phyloP scores from a whole-genome alignment of 176 grass and related monocot species.

The Lolium rigidum region DNA sequence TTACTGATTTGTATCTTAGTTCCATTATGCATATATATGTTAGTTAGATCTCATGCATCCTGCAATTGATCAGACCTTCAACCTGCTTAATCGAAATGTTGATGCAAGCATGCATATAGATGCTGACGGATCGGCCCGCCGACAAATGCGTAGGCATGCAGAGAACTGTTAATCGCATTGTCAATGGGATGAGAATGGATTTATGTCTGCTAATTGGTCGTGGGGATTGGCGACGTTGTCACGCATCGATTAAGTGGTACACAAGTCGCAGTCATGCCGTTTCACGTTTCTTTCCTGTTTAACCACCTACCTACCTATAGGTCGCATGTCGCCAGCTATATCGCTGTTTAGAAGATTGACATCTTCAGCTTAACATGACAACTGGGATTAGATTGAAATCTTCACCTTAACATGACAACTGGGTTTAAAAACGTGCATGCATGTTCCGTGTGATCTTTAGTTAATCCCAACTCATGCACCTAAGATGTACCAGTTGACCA shows the following conservation, averaged over 20 bases:
- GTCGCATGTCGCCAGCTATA: neutral
- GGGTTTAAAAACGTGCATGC: neutral
- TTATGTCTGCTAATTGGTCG: neutral
- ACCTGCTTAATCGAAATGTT: neutral
- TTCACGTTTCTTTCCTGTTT: slow-evolving; percentile 30
- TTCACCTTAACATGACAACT: no score
- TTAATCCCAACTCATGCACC: neutral
- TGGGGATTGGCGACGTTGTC: neutral
- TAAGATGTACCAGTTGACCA: neutral
- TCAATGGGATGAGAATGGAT: neutral
- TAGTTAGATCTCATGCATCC: neutral
- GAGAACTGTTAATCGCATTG: neutral
- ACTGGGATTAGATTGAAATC: neutral
- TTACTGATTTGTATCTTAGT: neutral
- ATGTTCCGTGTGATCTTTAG: neutral
- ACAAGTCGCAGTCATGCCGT: neutral
- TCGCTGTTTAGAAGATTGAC: neutral
- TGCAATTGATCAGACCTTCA: neutral
- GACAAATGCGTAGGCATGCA: neutral
- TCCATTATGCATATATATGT: neutral
- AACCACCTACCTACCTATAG: neutral
- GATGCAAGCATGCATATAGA: neutral
- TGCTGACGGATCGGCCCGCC: neutral
- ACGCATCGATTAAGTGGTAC: neutral
- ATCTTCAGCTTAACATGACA: slow-evolving; percentile 17